Evolutionary conservation across 139 green algal genomes (phyloP).

Genomic region (Nannochloris sp.): DNA sequence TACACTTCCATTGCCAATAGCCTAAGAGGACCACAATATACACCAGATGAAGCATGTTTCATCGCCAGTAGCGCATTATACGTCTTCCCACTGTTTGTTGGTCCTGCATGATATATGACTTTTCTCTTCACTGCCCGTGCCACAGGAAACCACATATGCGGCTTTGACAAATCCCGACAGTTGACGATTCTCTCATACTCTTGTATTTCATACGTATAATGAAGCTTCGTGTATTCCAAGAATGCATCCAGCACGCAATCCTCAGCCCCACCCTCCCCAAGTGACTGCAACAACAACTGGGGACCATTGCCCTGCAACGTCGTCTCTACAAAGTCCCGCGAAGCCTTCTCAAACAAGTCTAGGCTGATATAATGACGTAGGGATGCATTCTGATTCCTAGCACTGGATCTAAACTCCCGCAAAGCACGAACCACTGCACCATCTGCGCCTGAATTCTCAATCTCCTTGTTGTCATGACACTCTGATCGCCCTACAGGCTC

Average conservation of each 20-base stretch:
- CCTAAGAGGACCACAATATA: constrained; percentile 91
- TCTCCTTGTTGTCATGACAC: no score
- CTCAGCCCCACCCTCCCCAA: neutral
- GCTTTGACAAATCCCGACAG: constrained; percentile 13
- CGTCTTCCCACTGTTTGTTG: constrained; percentile 97
- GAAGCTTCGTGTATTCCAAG: neutral
- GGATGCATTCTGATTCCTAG: no score
- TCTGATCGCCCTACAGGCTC: no score
- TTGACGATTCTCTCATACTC: neutral
- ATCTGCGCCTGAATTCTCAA: no score
- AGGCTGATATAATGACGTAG: no score
- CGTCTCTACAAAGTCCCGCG: no score
- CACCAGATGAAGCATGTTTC: constrained; percentile 43
- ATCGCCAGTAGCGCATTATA: constrained; percentile 75
- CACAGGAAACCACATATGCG: constrained; percentile 66
- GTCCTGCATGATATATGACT: constrained; percentile 87
- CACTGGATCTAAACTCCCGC: no score
- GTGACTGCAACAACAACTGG: neutral
- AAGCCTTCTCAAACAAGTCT: no score
- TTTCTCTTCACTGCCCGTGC: constrained; percentile 66
- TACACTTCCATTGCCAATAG: constrained; percentile 89
- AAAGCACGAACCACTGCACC: no score
- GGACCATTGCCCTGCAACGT: no score
- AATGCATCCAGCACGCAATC: neutral
- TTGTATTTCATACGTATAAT: neutral